These are phyloP conservation scores for Backusella westeae DNA, from an alignment of 192 early-diverging fungal species.

Conservation along the genomic window DNA sequence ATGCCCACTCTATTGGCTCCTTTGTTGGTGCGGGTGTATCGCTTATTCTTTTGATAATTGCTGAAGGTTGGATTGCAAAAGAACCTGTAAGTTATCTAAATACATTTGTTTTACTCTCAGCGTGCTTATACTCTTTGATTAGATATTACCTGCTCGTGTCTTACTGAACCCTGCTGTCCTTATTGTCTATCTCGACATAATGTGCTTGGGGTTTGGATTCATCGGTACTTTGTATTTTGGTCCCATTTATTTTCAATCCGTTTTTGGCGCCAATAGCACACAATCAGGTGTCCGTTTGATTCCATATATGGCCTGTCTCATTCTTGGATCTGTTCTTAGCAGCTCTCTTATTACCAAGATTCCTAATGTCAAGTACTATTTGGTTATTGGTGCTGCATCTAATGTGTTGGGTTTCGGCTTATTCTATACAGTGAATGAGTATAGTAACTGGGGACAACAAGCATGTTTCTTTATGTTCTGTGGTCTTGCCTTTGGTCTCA, in stretches of 20 bases:
- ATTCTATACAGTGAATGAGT: conserved; percentile 52
- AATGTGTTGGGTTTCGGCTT: conserved; percentile 55
- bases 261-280: conserved; percentile 52
- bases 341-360: conserved; percentile 53
- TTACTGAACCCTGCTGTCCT: conserved; percentile 44
- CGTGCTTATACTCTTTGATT: not conserved
- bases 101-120: not conserved
- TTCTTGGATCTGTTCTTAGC: conserved; percentile 50
- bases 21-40: conserved; percentile 42
- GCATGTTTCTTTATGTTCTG: conserved; percentile 54
- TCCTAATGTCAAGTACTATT: conserved; percentile 47
- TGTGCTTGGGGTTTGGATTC: conserved; percentile 50
- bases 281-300: conserved; percentile 60
- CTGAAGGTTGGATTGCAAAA: conserved; percentile 53
- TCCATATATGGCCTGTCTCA: conserved; percentile 55
- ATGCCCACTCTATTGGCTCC: conserved; percentile 51
- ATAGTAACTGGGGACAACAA: conserved; percentile 45
- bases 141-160: conserved; percentile 31
- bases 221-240: conserved; percentile 61
- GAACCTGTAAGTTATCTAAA: conserved; percentile 52
- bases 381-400: conserved; percentile 52
- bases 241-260: conserved; percentile 64
- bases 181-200: conserved; percentile 46
- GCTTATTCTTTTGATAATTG: conserved; percentile 37
- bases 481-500: conserved; percentile 45